Evolutionary conservation across 2,329 filamentous ascomycete species (phyloP), one percentile per base, ranked within the genome.

Genomic region (Aureobasidium sp.): DNA sequence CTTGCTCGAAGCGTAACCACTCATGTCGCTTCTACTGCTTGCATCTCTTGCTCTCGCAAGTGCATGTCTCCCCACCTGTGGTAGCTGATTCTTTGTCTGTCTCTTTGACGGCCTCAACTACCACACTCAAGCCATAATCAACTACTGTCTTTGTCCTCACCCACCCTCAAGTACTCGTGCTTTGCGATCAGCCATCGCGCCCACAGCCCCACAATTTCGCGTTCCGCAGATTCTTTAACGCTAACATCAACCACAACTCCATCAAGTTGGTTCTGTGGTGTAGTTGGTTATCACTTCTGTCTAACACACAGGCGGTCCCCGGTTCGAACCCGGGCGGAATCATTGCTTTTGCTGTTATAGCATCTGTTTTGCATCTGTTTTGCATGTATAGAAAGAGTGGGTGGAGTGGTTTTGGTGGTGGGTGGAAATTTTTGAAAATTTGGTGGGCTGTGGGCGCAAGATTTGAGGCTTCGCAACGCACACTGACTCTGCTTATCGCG

Each of bases 211-310:
- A 3, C 22, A 25, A 25, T 25, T 25, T 25, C 22, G 22, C 22
- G 22, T 1, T 6, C 0, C 0, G 37, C 15, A 20, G 17, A 41
- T 45, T 45, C 1, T 31, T 31, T 5, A 7, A 29, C 11, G 6
- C n/a, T n/a, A n/a, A n/a, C n/a, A n/a, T 34, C 17, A 11, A 8
- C 14, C 34, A n/a, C 3, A 3, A 8, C 11, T 9, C 2, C 52
- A 56, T 31, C 39, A 56, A 56, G 15, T 34, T 34, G 52, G 52
- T 56, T 56, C 52, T 56, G 37, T 56, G 52, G 52, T 56, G 52
- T 56, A 56, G 52, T 56, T 56, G 52, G 52, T 56, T 56, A 56
- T 56, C 52, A 56, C 52, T 56, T 56, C 52, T 56, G 52, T 56
- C 52, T 56, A 56, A 56, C 52, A 56, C 52, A 56, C 52, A 56